phyloP scores from a whole-genome alignment of 129 eudicot species.

The Pseudognaphalium luteoalbum region DNA sequence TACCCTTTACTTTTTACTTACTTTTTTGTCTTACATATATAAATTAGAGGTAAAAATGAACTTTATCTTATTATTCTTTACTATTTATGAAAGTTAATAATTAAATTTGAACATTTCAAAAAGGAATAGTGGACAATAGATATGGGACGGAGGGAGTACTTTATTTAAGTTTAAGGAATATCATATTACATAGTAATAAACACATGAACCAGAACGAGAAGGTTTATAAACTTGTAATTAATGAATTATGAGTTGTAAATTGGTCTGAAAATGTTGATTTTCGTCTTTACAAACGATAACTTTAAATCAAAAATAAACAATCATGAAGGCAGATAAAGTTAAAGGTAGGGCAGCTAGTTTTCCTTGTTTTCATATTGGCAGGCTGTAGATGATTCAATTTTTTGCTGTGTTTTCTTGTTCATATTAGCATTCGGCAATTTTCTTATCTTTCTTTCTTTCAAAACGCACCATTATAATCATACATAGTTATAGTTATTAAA shows the following conservation, averaged over 20 bases:
- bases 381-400: slow-evolving; percentile 16
- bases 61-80: too few species aligned
- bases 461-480: too few species aligned
- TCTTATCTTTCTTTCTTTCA: too few species aligned
- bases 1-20: too few species aligned
- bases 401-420: slow-evolving; percentile 20
- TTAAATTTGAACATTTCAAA: too few species aligned
- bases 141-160: too few species aligned
- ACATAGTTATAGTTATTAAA: too few species aligned
- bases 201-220: background rate
- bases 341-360: slow-evolving; percentile 14
- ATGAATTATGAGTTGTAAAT: slow-evolving; percentile 10
- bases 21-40: too few species aligned
- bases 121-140: too few species aligned
- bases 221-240: background rate
- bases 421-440: too few species aligned
- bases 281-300: background rate
- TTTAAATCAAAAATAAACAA: background rate
- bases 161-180: slow-evolving; percentile 3
- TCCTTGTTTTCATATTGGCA: slow-evolving; percentile 19
- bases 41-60: too few species aligned
- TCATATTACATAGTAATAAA: background rate
- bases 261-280: background rate
- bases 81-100: too few species aligned
- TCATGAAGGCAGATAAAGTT: slow-evolving; percentile 23